phyloP scores from a whole-genome alignment of 306 rosid species.

The Quercus cerris region DNA sequence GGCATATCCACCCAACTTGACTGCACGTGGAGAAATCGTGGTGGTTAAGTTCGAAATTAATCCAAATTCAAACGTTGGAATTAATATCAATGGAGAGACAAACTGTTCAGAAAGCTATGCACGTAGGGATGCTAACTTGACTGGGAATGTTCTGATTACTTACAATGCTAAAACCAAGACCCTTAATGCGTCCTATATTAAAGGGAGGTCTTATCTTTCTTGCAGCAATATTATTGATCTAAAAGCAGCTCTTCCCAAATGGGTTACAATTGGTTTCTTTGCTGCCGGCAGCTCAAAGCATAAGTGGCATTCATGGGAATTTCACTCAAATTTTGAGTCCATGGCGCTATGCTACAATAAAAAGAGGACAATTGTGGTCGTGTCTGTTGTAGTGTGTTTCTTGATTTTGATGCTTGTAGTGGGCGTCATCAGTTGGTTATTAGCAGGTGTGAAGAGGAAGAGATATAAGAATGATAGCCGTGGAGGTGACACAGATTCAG shows the following conservation, averaged over 20 bases:
- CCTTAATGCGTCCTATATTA: conserved; percentile 1
- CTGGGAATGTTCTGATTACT: conserved; percentile 5
- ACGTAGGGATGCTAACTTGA: conserved; percentile 3
- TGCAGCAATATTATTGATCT: conserved; percentile 8
- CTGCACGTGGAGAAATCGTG: neutral
- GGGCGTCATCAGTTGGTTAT: neutral
- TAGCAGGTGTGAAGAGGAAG: conserved; percentile 9
- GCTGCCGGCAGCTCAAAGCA: conserved; percentile 5
- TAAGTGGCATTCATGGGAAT: conserved; percentile 34
- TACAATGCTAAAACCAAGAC: conserved; percentile 21
- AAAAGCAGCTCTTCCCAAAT: conserved; percentile 15
- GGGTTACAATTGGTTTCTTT: conserved; percentile 37
- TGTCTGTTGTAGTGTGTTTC: conserved; percentile 3
- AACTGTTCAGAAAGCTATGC: neutral
- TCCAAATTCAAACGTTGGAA: neutral
- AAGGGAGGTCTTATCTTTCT: neutral
- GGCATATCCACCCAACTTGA: neutral
- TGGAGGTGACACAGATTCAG: neutral
- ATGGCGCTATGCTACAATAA: neutral
- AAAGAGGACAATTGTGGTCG: neutral
- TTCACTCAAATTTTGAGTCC: conserved; percentile 13
- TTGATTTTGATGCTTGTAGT: neutral
- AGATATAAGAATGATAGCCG: neutral
- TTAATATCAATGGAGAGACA: conserved; percentile 17
- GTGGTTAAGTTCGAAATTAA: conserved; percentile 30